Percentiles rank a stretch among this genome's conserved stretches.
phyloP scores from a whole-genome alignment of 108 stramenopile species.

The Mediolabrus comicus region DNA sequence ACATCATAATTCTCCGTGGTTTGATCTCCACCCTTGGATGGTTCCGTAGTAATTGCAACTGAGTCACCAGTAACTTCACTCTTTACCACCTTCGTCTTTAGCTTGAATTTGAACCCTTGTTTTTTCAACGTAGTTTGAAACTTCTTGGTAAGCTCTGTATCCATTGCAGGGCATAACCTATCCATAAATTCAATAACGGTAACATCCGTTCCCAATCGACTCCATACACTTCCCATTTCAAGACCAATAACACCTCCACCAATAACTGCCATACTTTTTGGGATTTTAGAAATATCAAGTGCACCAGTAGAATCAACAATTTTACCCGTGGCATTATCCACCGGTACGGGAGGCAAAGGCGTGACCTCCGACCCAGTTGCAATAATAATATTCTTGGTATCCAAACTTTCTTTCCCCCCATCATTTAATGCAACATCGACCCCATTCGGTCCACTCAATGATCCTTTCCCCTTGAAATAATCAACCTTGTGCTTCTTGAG shows the following conservation, averaged over 20 bases:
- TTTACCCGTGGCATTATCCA: slow-evolving; percentile 95
- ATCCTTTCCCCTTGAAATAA: slow-evolving; percentile 95
- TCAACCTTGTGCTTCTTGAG: slow-evolving; percentile 99
- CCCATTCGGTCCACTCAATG: slow-evolving; percentile 78
- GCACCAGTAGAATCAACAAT: slow-evolving; percentile 99
- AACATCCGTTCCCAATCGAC: slow-evolving; percentile 93
- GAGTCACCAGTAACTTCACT: slow-evolving; percentile 85
- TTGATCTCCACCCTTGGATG: slow-evolving; percentile 82
- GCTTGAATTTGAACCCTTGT: slow-evolving; percentile 97
- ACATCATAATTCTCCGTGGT: slow-evolving; percentile 83
- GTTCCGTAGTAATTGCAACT: slow-evolving; percentile 91
- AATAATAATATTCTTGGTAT: slow-evolving; percentile 96
- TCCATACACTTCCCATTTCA: slow-evolving; percentile 99
- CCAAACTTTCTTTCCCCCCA: slow-evolving; percentile 77
- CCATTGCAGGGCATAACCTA: slow-evolving; percentile 93
- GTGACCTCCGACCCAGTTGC: slow-evolving; percentile 97
- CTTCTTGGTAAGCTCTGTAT: slow-evolving; percentile 93
- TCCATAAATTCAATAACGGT: slow-evolving; percentile 99
- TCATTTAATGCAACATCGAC: slow-evolving; percentile 85
- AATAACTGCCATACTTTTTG: slow-evolving; percentile 92
- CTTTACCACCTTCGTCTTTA: slow-evolving; percentile 94
- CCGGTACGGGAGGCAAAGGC: slow-evolving; percentile 96
- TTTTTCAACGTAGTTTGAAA: slow-evolving; percentile 96
- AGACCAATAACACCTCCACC: slow-evolving; percentile 99
- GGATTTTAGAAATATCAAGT: slow-evolving; percentile 88